These are phyloP conservation scores for Penicillium palitans DNA, from an alignment of 2,329 filamentous ascomycete genomes.

Conservation along the genomic window DNA sequence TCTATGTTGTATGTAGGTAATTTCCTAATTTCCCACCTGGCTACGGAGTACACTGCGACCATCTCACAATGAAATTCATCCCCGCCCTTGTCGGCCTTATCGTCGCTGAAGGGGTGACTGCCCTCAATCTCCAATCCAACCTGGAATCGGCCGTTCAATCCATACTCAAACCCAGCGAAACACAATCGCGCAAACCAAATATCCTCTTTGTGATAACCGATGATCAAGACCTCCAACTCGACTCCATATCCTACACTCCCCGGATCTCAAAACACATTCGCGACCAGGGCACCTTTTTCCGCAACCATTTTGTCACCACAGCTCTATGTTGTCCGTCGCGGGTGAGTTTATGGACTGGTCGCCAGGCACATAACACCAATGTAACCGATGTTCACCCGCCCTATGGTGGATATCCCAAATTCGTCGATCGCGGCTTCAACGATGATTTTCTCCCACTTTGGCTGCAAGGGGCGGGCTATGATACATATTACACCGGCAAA, in stretches of 20 bases:
- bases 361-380: constrained; percentile 69
- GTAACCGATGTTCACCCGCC: constrained; percentile 61
- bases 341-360: constrained; percentile 65
- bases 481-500: constrained; percentile 58
- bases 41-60: too few relatives aligned
- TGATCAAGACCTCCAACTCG: constrained; percentile 64
- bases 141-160: constrained; percentile 17
- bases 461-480: constrained; percentile 54
- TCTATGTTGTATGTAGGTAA: too few relatives aligned
- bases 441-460: constrained; percentile 54
- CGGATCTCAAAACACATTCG: constrained; percentile 57
- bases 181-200: constrained; percentile 45
- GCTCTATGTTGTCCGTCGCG: constrained; percentile 68
- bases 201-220: constrained; percentile 69
- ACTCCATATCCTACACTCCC: constrained; percentile 63
- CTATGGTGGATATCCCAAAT: constrained; percentile 55
- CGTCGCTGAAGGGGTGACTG: constrained; percentile 14
- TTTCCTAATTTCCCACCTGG: too few relatives aligned
- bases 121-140: constrained; percentile 12
- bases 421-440: constrained; percentile 53
- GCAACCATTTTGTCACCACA: constrained; percentile 66
- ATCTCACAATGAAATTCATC: constrained; percentile 23
- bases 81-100: constrained; percentile 16
- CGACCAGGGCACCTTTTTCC: constrained; percentile 60
- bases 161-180: constrained; percentile 7